Evolutionary conservation across 2,329 filamentous ascomycete species (phyloP).

Genomic region (Monilinia polystroma): DNA sequence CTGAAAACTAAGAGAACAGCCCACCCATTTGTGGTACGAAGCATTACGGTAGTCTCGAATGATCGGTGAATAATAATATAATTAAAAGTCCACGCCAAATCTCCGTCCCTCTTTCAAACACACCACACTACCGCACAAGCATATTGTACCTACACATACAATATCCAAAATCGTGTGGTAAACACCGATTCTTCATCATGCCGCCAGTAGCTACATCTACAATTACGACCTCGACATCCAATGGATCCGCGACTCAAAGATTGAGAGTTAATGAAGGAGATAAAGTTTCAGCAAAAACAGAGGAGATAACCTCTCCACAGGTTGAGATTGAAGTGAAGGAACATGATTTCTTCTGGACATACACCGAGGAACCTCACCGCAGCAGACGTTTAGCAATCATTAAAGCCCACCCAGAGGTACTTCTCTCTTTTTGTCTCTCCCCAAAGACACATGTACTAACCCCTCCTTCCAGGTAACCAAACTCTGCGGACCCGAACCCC

Average conservation of each 20-base stretch:
- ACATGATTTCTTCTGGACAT: constrained; percentile 88
- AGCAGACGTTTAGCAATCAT: constrained; percentile 91
- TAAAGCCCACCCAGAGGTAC: constrained; percentile 93
- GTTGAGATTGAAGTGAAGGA: constrained; percentile 36
- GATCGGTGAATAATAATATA: not conserved
- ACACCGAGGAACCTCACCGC: constrained; percentile 95
- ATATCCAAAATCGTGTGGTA: not conserved
- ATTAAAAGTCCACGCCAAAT: not conserved
- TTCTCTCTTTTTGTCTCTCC: constrained; percentile 23
- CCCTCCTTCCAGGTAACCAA: constrained; percentile 71
- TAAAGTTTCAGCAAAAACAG: not conserved
- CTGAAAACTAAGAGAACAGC: constrained; percentile 1
- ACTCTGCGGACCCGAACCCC: constrained; percentile 90
- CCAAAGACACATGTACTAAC: constrained; percentile 1
- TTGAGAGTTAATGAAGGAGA: constrained; percentile 10
- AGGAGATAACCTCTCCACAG: constrained; percentile 23
- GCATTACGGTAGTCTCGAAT: not conserved
- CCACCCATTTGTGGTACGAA: not conserved
- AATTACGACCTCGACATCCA: constrained; percentile 12
- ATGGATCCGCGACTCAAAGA: constrained; percentile 12
- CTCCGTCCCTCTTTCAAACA: not conserved
- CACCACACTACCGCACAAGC: not conserved
- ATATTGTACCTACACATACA: not conserved
- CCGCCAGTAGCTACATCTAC: constrained; percentile 20
- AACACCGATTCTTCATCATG: constrained; percentile 11